phyloP scores from a whole-genome alignment of 192 early-diverging fungal species.

The Mortierella hygrophila region DNA sequence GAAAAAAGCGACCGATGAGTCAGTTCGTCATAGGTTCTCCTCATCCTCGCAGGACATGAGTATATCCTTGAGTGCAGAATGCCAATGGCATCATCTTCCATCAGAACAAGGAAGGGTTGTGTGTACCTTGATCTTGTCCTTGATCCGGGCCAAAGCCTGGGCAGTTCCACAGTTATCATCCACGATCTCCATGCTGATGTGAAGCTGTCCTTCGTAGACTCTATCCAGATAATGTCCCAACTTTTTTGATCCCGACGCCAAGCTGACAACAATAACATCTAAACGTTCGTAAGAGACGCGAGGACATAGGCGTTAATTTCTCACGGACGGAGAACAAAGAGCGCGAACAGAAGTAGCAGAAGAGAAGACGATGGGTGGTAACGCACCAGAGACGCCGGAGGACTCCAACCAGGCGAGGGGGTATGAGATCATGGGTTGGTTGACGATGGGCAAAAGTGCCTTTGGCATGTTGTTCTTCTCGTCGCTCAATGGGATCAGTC shows the following conservation, averaged over 20 bases:
- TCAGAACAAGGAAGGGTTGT: not conserved
- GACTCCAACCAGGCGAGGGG: conserved; percentile 94
- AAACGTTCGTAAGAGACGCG: not conserved
- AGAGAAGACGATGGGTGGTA: not conserved
- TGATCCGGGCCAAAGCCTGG: conserved; percentile 83
- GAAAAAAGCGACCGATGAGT: not conserved
- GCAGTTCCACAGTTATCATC: conserved; percentile 82
- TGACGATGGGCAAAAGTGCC: conserved; percentile 93
- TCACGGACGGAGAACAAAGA: not conserved
- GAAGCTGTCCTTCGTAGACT: conserved; percentile 72
- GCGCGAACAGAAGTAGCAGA: not conserved
- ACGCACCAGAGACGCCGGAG: conserved; percentile 73
- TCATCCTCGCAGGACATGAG: not conserved
- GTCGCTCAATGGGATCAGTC: conserved; percentile 84
- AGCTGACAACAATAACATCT: conserved; percentile 84
- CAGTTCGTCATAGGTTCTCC: not conserved
- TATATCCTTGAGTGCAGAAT: too few species aligned
- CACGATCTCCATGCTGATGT: conserved; percentile 73
- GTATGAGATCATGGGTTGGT: conserved; percentile 96
- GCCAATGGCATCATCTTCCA: too few species aligned
- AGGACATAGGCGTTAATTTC: too few species aligned
- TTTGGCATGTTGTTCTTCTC: conserved; percentile 86
- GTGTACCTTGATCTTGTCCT: conserved; percentile 86
- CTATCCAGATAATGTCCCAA: conserved; percentile 73
- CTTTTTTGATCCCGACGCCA: conserved; percentile 77